Evolutionary conservation across 352 stramenopile species (phyloP).

Genomic region (Phytophthora niederhauseri): DNA sequence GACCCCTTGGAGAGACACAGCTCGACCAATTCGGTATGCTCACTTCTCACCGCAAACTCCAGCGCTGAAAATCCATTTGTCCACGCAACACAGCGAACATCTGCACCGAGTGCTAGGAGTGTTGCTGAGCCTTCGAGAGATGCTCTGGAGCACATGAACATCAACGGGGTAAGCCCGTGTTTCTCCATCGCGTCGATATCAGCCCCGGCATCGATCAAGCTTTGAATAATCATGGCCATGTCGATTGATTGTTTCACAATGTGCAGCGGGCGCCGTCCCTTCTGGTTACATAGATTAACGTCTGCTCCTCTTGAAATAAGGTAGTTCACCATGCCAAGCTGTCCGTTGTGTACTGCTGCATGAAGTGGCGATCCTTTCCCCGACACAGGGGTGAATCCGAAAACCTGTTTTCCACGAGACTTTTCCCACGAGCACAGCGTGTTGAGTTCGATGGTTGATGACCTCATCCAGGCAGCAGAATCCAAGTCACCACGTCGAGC

Average conservation of each 20-base stretch:
- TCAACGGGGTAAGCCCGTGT: slow-evolving; percentile 76
- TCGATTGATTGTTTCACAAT: slow-evolving; percentile 57
- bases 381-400: slow-evolving; percentile 67
- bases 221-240: slow-evolving; percentile 72
- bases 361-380: slow-evolving; percentile 67
- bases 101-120: slow-evolving; percentile 72
- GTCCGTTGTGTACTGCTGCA: slow-evolving; percentile 61
- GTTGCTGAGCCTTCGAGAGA: slow-evolving; percentile 77
- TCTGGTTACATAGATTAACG: slow-evolving; percentile 63
- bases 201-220: slow-evolving; percentile 57
- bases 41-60: slow-evolving; percentile 56
- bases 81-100: slow-evolving; percentile 70
- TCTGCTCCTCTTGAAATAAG: slow-evolving; percentile 56
- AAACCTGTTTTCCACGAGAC: slow-evolving; percentile 68
- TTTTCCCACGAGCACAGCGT: slow-evolving; percentile 75
- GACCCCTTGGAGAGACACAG: slow-evolving; percentile 71
- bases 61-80: slow-evolving; percentile 77
- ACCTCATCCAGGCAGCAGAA: slow-evolving; percentile 63
- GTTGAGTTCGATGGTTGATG: slow-evolving; percentile 65
- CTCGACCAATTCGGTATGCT: slow-evolving; percentile 59
- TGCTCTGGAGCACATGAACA: slow-evolving; percentile 66
- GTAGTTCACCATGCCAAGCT: slow-evolving; percentile 69
- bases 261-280: slow-evolving; percentile 71
- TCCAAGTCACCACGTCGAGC: slow-evolving; percentile 74
- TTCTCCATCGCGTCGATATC: slow-evolving; percentile 68